Evolutionary conservation across 108 stramenopile genomes (phyloP), one percentile per base, ranked within the genome.

Genomic region (Pseudonitzschia multiseries): DNA sequence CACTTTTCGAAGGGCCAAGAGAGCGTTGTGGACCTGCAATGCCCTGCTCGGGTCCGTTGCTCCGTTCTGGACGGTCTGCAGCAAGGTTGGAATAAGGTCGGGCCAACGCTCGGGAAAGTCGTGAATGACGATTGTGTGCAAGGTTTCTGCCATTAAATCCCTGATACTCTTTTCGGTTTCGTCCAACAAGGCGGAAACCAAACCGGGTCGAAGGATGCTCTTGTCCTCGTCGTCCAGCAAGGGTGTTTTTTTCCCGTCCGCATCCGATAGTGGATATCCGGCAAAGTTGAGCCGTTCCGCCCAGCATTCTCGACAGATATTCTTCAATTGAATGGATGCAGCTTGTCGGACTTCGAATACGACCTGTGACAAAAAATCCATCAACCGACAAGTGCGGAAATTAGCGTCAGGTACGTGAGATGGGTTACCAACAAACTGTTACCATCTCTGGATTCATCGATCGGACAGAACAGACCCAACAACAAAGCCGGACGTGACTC

Each of bases 21-120:
- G 85, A 26, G 97, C 90, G 65, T 97, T 97, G 86, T 97, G 94
- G 14, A 97, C 96, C 17, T 84, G 85, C 17, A 91, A 73, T 17
- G 71, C 83, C 73, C 94, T 84, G 15, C 79, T 76, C 12, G 84
- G 80, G 65, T 91, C 89, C 22, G 40, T 61, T 62, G 83, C 71
- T 12, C 80, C 84, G 31, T 74, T 80, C 32, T 84, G 87, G 65
- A 98, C 90, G 48, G 88, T 85, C 27, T 79, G 68, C n/a, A 97
- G 80, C n/a, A 98, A 64, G 12, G 79, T 73, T 17, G 95, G 95
- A 42, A 98, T 80, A 26, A 98, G 82, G 10, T 85, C 79, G 5
- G 95, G 94, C 98, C 98, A 98, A 14, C 83, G 79, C 18, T 89
- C 84, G 27, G 98, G 98, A 81, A 93, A 98, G 71, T 98, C 98